These are phyloP conservation scores for Chlamydomonas schloesseri DNA, from an alignment of 139 green algal genomes.

Conservation along the genomic window DNA sequence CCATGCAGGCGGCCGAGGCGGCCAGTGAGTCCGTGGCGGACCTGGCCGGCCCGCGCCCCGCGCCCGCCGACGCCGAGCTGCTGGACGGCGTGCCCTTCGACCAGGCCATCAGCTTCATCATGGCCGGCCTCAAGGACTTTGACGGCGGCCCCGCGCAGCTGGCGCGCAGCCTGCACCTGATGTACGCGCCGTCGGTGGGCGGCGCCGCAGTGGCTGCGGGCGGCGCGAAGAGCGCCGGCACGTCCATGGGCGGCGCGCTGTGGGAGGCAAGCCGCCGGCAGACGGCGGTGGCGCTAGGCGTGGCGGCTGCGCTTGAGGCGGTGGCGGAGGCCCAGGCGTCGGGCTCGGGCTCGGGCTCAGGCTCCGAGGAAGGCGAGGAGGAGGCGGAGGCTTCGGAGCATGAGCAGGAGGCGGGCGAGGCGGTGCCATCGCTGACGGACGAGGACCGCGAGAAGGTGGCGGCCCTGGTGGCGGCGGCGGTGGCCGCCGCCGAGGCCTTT, in stretches of 20 bases:
- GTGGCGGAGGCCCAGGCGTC: neutral
- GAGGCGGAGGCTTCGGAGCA: neutral
- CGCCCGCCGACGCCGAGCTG: neutral
- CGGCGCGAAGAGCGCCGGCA: neutral
- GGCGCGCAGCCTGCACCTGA: constrained; percentile 26
- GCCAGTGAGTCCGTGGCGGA: neutral
- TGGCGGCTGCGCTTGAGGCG: neutral
- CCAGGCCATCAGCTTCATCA: constrained; percentile 36
- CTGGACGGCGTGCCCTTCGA: constrained; percentile 39
- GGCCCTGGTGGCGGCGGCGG: constrained; percentile 6
- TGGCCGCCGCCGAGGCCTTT: neutral
- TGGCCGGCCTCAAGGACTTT: constrained; percentile 22
- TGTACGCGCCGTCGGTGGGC: constrained; percentile 21
- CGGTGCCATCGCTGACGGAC: neutral
- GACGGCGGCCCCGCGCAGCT: constrained; percentile 23
- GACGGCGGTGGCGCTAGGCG: neutral
- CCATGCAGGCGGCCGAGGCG: constrained; percentile 1
- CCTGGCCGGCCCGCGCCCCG: neutral
- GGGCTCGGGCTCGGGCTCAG: too few relatives aligned
- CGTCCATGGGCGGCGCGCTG: neutral
- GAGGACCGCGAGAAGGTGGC: neutral
- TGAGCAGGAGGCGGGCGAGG: neutral
- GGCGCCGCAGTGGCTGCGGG: neutral
- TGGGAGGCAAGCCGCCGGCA: neutral
- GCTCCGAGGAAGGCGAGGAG: neutral